These are phyloP conservation scores for Pythium guiyangense DNA, from an alignment of 352 stramenopile species.

Conservation along the genomic window DNA sequence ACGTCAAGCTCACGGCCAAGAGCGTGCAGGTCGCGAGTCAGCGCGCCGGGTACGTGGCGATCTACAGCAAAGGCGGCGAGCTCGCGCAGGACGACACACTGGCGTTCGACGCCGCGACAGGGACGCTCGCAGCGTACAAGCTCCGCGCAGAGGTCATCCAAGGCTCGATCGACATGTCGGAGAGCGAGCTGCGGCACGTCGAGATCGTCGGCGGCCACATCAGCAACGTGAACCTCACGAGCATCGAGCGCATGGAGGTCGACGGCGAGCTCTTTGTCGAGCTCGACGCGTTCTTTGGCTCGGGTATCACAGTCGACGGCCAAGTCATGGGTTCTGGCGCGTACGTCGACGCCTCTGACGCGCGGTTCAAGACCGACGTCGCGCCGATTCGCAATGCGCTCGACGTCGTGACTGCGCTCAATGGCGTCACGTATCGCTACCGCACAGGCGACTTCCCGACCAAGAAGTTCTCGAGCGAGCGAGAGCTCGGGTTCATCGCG, in stretches of 20 bases:
- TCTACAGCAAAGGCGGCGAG: conserved; percentile 71
- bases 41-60: conserved; percentile 42
- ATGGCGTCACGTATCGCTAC: conserved; percentile 73
- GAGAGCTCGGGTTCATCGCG: conserved; percentile 85
- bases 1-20: conserved; percentile 62
- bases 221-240: conserved; percentile 74
- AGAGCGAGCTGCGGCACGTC: conserved; percentile 60
- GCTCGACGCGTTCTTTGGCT: conserved; percentile 78
- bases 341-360: conserved; percentile 89
- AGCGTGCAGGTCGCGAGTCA: conserved; percentile 59
- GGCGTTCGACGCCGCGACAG: conserved; percentile 48
- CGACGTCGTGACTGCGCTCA: conserved; percentile 37
- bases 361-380: conserved; percentile 82
- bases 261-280: conserved; percentile 80
- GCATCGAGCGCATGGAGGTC: conserved; percentile 65
- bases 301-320: conserved; percentile 80
- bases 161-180: conserved; percentile 76
- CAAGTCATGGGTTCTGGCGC: conserved; percentile 88
- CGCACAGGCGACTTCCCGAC: conserved; percentile 30
- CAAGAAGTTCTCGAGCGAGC: conserved; percentile 30
- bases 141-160: conserved; percentile 43
- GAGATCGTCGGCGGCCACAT: conserved; percentile 78
- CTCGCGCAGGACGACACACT: conserved; percentile 54
- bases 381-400: conserved; percentile 38
- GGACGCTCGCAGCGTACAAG: conserved; percentile 34